These are phyloP conservation scores for Ambrosiella beaveri DNA, from an alignment of 2,329 filamentous ascomycete species.

Conservation along the genomic window DNA sequence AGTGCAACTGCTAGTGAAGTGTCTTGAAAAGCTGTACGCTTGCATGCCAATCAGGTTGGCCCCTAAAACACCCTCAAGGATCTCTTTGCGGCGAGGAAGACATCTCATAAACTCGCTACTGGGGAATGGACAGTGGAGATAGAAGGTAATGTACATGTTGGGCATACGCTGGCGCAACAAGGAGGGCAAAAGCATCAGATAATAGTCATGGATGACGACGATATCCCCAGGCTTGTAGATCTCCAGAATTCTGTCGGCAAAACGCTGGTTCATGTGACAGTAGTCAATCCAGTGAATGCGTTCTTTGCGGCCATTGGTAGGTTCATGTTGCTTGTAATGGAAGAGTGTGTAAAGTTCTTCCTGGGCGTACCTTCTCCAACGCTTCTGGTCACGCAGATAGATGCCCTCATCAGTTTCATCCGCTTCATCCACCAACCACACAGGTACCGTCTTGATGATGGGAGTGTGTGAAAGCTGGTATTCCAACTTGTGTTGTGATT, in stretches of 20 bases:
- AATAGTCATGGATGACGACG: conserved; percentile 86
- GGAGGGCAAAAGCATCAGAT: conserved; percentile 75
- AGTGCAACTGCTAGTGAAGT: conserved; percentile 89
- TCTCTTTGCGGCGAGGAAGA: conserved; percentile 71
- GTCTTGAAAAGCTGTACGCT: conserved; percentile 83
- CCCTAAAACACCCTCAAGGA: conserved; percentile 76
- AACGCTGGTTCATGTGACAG: conserved; percentile 79
- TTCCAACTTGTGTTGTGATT: conserved; percentile 58
- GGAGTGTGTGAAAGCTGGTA: conserved; percentile 54
- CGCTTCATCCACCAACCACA: conserved; percentile 71
- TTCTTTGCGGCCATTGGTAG: conserved; percentile 67
- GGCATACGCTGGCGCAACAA: conserved; percentile 73
- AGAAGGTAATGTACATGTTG: conserved; percentile 88
- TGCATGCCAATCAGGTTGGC: conserved; percentile 92
- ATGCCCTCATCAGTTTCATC: conserved; percentile 52
- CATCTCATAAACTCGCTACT: conserved; percentile 92
- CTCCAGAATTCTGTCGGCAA: conserved; percentile 75
- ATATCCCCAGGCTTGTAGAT: conserved; percentile 86
- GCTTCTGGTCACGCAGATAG: conserved; percentile 59
- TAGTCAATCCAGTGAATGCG: conserved; percentile 83
- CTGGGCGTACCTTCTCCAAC: conserved; percentile 84
- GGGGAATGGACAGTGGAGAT: conserved; percentile 83
- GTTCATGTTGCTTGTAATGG: conserved; percentile 90
- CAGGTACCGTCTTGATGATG: conserved; percentile 63
- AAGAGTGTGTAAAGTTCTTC: conserved; percentile 83